These are phyloP conservation scores for Carex arenaria DNA, from an alignment of 202 grass and related monocot genomes.

Conservation along the genomic window DNA sequence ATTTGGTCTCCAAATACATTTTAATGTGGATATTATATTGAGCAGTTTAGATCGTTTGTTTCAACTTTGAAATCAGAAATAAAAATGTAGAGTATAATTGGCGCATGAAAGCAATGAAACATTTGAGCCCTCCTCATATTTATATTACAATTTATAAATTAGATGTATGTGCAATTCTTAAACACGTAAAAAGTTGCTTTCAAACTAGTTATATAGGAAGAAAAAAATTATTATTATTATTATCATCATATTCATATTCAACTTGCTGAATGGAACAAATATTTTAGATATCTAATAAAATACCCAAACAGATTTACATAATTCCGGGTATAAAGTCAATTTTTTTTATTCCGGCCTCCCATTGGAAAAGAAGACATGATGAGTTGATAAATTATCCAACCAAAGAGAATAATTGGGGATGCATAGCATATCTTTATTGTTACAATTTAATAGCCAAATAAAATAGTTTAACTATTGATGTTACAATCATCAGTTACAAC, in stretches of 20 bases:
- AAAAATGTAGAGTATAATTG: no score
- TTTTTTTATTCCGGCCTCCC: not conserved
- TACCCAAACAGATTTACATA: not conserved
- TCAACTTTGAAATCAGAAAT: no score
- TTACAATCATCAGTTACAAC: slow-evolving; percentile 8
- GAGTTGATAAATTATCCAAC: not conserved
- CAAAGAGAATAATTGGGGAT: not conserved
- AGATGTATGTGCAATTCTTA: no score
- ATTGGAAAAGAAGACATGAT: not conserved
- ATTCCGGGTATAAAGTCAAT: not conserved
- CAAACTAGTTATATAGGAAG: not conserved
- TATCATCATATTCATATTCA: not conserved
- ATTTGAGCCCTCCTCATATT: no score
- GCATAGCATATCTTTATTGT: not conserved
- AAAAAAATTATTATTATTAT: not conserved
- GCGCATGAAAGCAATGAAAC: no score
- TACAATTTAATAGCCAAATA: not conserved
- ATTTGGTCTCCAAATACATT: no score
- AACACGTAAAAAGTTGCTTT: not conserved
- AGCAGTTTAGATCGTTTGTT: no score
- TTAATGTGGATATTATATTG: no score
- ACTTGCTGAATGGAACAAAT: not conserved
- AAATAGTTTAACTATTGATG: not conserved
- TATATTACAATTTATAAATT: no score
- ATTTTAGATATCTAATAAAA: not conserved